Evolutionary conservation across 176 grass and related monocot species (phyloP), one percentile per base, ranked within the genome.

Genomic region (Oryza brachyantha): DNA sequence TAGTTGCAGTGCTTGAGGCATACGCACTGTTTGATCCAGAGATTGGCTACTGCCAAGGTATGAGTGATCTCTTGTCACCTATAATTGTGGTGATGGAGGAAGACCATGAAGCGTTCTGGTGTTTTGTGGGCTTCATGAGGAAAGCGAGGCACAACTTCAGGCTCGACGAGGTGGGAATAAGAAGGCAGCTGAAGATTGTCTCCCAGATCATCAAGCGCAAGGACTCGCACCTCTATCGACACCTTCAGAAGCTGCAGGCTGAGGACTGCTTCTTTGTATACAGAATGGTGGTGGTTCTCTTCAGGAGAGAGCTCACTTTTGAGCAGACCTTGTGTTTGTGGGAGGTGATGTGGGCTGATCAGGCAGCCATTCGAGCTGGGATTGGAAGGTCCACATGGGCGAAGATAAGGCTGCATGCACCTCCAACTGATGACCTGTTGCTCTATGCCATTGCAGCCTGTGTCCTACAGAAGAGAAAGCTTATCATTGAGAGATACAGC

Each of bases 261-360:
- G 95, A 94, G 78, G 95, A 97, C 73, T 97, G 95, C 71, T 97
- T 90, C 86, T 97, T 97, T 57, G 91, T 97, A 26, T 97, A 97
- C 76, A 91, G 95, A 84, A 97, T 97, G 95, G 95, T 97, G 16
- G 89, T 97, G 35, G 95, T 97, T 28, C 82, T 97, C 64, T 97
- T 97, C 72, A 86, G 95, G 72, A 91, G 95, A 70, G 95, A 97
- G 68, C 91, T 97, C 60, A 90, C 87, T 10, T 97, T 97, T 39
- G 91, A 92, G 85, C 95, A 97, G 80, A 92, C 91, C 1, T 25
- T 97, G 22, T 94, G 95, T 36, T 76, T 97, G 27, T 97, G 95
- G 95, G 95, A 97, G 77, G 95, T 94, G 9, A 92, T 97, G 87
- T 97, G 95, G 95, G 95, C 95, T 7, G 95, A 97, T 52, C 95